Evolutionary conservation across 1,284 basidiomycete genomes (phyloP).

Genomic region (Trametes versicolor): DNA sequence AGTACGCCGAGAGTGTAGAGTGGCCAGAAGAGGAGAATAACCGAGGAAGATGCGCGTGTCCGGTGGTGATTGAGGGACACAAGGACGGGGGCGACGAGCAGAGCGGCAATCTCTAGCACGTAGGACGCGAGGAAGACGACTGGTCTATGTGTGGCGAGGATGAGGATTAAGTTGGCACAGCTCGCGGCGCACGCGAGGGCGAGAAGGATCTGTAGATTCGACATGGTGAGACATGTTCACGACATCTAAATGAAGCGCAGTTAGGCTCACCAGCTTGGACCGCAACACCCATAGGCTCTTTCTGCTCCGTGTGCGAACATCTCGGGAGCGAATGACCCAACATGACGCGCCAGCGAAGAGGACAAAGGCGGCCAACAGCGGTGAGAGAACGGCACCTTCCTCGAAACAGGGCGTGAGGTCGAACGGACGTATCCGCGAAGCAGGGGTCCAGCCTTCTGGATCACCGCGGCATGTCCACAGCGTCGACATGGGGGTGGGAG

Average conservation of each 20-base stretch:
- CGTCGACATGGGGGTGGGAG: slow-evolving; percentile 34
- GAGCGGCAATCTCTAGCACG: slow-evolving; percentile 65
- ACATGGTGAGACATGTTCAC: slow-evolving; percentile 10
- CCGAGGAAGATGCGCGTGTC: slow-evolving; percentile 79
- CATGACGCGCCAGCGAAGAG: slow-evolving; percentile 53
- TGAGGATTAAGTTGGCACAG: slow-evolving; percentile 49
- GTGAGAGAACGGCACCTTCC: slow-evolving; percentile 70
- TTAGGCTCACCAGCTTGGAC: slow-evolving; percentile 67
- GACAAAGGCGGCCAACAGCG: slow-evolving; percentile 60
- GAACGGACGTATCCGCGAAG: slow-evolving; percentile 72
- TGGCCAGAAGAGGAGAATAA: slow-evolving; percentile 89
- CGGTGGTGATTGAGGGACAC: slow-evolving; percentile 81
- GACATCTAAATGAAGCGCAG: slow-evolving; percentile 25
- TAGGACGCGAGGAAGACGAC: slow-evolving; percentile 66
- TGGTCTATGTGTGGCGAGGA: slow-evolving; percentile 47
- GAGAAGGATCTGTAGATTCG: slow-evolving; percentile 53
- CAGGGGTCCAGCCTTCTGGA: slow-evolving; percentile 70
- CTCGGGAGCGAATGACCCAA: slow-evolving; percentile 42
- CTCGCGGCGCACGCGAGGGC: slow-evolving; percentile 53
- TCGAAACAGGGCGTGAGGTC: slow-evolving; percentile 90
- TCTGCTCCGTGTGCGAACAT: slow-evolving; percentile 42
- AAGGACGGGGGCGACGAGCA: slow-evolving; percentile 56
- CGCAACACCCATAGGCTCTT: slow-evolving; percentile 60
- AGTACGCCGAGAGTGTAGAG: slow-evolving; percentile 63
- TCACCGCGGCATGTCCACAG: slow-evolving; percentile 52